Evolutionary conservation across 2,329 filamentous ascomycete species (phyloP).

Genomic region (Penicillium janthinellum): DNA sequence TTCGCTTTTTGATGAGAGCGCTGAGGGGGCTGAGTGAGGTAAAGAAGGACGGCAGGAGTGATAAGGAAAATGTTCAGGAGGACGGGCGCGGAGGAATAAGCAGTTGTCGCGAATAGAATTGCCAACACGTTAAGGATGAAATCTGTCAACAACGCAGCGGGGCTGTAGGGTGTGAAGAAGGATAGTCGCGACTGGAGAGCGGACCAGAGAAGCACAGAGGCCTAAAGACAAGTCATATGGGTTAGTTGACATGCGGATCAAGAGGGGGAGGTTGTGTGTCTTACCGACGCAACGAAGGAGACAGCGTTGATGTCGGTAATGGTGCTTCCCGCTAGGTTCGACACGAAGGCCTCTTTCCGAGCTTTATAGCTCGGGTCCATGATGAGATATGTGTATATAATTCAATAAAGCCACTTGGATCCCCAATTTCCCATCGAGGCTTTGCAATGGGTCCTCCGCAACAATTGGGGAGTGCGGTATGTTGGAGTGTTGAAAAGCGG

Average conservation of each 20-base stretch:
- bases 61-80: slow-evolving; percentile 75
- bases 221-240: slow-evolving; percentile 51
- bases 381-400: slow-evolving; percentile 1
- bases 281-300: slow-evolving; percentile 80
- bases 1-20: slow-evolving; percentile 38
- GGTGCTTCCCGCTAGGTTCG: slow-evolving; percentile 79
- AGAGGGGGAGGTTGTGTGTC: slow-evolving; percentile 33
- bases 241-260: neutral
- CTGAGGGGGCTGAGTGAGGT: slow-evolving; percentile 43
- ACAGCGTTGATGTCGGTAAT: slow-evolving; percentile 86
- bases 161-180: slow-evolving; percentile 77
- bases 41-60: slow-evolving; percentile 68
- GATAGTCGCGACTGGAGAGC: slow-evolving; percentile 79
- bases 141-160: slow-evolving; percentile 71
- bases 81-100: slow-evolving; percentile 75
- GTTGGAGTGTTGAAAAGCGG: neutral
- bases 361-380: slow-evolving; percentile 72
- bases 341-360: slow-evolving; percentile 93
- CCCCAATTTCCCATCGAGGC: neutral
- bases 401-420: neutral
- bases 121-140: slow-evolving; percentile 83
- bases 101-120: slow-evolving; percentile 80
- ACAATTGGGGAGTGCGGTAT: neutral
- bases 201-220: slow-evolving; percentile 84
- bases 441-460: neutral